phyloP scores from a whole-genome alignment of 2,329 filamentous ascomycete species.

The Fusarium scirpi region DNA sequence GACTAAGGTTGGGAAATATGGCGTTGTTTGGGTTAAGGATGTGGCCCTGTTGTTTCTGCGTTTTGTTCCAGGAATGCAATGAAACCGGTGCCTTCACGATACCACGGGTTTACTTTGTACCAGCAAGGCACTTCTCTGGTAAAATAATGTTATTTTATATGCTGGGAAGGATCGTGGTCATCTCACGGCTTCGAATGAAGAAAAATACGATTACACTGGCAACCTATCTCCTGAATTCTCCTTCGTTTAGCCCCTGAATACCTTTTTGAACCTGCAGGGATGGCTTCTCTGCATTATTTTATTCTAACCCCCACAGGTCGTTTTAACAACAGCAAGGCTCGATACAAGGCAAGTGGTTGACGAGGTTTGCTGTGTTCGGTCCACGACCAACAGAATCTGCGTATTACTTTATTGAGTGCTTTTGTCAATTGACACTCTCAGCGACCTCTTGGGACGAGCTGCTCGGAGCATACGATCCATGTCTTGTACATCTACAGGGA shows the following conservation, averaged over 20 bases:
- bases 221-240: not conserved
- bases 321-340: not conserved
- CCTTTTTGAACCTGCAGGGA: not conserved
- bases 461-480: not conserved
- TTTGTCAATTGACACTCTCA: not conserved
- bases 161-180: not conserved
- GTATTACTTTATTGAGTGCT: not conserved
- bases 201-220: not conserved
- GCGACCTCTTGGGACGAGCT: not conserved
- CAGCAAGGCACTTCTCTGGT: constrained; percentile 15
- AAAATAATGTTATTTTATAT: constrained; percentile 18
- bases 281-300: not conserved
- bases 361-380: not conserved
- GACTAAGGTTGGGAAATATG: constrained; percentile 22
- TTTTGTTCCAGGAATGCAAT: not conserved
- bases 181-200: not conserved
- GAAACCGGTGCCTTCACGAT: constrained; percentile 20
- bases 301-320: not conserved
- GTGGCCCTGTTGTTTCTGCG: constrained; percentile 3
- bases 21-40: constrained; percentile 11
- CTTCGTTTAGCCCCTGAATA: not conserved
- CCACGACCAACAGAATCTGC: not conserved
- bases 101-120: constrained; percentile 31
- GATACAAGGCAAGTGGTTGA: not conserved
- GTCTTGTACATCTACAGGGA: not conserved